Percentiles rank a stretch among this genome's conserved stretches.
Conservation (phyloP, 768 basidiomycete species). For the Boletus pseudopeckii region DNA sequence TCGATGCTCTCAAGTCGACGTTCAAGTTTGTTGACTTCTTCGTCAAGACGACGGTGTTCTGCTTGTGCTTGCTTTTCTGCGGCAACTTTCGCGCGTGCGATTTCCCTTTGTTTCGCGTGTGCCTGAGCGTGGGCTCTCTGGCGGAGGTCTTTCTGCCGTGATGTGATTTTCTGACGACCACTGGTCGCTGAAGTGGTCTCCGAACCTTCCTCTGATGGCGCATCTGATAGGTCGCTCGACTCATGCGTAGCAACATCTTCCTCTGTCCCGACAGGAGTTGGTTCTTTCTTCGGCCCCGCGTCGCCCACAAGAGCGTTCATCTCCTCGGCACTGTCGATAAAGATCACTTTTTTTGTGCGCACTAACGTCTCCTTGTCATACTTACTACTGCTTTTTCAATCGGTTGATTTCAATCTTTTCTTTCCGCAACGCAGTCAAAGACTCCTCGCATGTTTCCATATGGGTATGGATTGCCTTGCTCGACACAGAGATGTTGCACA, state of each 20-base stretch:
- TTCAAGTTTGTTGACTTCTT: conserved; percentile 83
- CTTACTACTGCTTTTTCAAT: conserved; percentile 83
- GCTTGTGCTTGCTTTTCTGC: conserved; percentile 78
- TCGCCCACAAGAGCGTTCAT: conserved; percentile 65
- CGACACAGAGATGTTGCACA: conserved; percentile 86
- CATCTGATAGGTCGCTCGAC: conserved; percentile 71
- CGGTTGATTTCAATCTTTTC: conserved; percentile 95
- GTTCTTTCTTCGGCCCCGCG: conserved; percentile 44
- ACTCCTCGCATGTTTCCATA: conserved; percentile 88
- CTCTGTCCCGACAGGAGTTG: conserved; percentile 37
- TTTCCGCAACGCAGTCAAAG: conserved; percentile 88
- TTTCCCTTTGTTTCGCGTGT: conserved; percentile 78
- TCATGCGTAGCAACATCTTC: conserved; percentile 64
- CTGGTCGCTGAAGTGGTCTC: conserved; percentile 51
- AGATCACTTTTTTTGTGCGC: conserved; percentile 12
- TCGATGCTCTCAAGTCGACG: conserved; percentile 83
- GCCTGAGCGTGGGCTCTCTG: conserved; percentile 51
- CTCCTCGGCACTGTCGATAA: conserved; percentile 57
- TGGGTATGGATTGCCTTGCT: conserved; percentile 85
- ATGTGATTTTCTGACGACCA: conserved; percentile 40
- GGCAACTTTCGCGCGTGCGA: conserved; percentile 71
- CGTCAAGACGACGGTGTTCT: conserved; percentile 80
- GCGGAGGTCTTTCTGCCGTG: conserved; percentile 51
- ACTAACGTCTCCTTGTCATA: conserved; percentile 16
- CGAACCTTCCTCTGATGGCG: conserved; percentile 56